A percentile compares a stretch with the other conserved stretches of the same genome.
These are phyloP conservation scores for Zygotorulaspora mrakii DNA, from an alignment of 1,139 yeast genomes.

Conservation along the genomic window DNA sequence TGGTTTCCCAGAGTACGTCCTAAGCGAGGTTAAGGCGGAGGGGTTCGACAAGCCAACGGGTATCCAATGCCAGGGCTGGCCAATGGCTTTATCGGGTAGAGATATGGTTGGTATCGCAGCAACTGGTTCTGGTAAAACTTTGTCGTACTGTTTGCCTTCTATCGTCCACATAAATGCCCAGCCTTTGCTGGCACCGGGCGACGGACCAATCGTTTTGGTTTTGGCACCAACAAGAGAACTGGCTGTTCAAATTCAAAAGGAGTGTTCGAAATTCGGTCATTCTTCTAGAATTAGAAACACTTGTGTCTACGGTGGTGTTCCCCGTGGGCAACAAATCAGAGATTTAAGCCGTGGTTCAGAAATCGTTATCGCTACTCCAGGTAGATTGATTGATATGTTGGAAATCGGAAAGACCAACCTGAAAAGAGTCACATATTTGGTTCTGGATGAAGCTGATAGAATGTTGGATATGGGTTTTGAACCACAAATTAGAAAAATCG, in stretches of 20 bases:
- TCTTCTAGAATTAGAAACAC: constrained; percentile 93
- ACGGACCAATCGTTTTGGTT: constrained; percentile 94
- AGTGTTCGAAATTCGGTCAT: constrained; percentile 90
- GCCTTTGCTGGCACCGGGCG: constrained; percentile 87
- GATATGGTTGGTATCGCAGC: constrained; percentile 99
- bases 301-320: constrained; percentile 99
- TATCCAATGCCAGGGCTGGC: constrained; percentile 99
- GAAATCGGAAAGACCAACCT: constrained; percentile 93
- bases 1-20: constrained; percentile 92
- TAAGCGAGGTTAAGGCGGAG: constrained; percentile 81
- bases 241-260: constrained; percentile 95
- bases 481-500: constrained; percentile 92
- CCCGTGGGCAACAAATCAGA: constrained; percentile 95
- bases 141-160: constrained; percentile 93
- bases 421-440: constrained; percentile 93
- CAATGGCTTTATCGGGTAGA: constrained; percentile 98
- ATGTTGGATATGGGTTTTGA: constrained; percentile 98
- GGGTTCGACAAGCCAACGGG: constrained; percentile 95
- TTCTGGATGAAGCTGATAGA: constrained; percentile 94
- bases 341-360: constrained; percentile 94
- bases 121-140: constrained; percentile 98
- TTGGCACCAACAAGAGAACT: constrained; percentile 98
- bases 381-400: constrained; percentile 96
- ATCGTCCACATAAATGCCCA: constrained; percentile 98
- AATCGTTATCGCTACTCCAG: constrained; percentile 95